Conservation (phyloP, 176 grass and related monocot species). For the Bonia amplexicaulis region DNA sequence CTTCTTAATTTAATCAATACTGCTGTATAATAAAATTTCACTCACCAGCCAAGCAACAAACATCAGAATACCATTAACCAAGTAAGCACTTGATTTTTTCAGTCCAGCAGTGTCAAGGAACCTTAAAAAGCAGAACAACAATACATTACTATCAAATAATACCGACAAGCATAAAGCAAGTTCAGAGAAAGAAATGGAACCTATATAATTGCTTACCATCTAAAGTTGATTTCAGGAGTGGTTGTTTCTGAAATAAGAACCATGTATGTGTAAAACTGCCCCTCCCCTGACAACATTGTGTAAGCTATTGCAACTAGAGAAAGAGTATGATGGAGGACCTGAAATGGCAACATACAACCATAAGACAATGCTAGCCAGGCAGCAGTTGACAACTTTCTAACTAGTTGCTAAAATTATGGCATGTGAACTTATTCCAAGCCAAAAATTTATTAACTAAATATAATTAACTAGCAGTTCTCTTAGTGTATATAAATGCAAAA, state of each 20-base stretch:
- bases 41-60: conserved; percentile 86
- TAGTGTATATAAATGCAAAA: conserved; percentile 3
- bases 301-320: conserved; percentile 79
- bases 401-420: background rate
- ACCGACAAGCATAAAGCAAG: background rate
- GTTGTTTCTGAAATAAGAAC: conserved; percentile 87
- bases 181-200: background rate
- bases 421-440: background rate
- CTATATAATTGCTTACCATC: conserved; percentile 61
- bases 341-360: conserved; percentile 30
- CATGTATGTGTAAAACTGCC: conserved; percentile 87
- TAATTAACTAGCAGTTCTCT: conserved; percentile 1
- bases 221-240: conserved; percentile 80
- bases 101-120: conserved; percentile 93
- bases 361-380: conserved; percentile 16
- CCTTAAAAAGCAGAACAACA: conserved; percentile 48
- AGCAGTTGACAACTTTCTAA: background rate
- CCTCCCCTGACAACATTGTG: conserved; percentile 81
- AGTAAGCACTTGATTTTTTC: conserved; percentile 79
- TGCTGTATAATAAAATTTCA: background rate
- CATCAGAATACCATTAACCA: conserved; percentile 83
- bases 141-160: conserved; percentile 26
- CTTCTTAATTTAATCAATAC: background rate
- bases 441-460: conserved; percentile 3
- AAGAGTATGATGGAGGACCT: conserved; percentile 89